Percentiles rank a stretch among this genome's conserved stretches.
These are phyloP conservation scores for Saccharomycopsis hybrid DNA, from an alignment of 1,139 yeast genomes.

Conservation along the genomic window DNA sequence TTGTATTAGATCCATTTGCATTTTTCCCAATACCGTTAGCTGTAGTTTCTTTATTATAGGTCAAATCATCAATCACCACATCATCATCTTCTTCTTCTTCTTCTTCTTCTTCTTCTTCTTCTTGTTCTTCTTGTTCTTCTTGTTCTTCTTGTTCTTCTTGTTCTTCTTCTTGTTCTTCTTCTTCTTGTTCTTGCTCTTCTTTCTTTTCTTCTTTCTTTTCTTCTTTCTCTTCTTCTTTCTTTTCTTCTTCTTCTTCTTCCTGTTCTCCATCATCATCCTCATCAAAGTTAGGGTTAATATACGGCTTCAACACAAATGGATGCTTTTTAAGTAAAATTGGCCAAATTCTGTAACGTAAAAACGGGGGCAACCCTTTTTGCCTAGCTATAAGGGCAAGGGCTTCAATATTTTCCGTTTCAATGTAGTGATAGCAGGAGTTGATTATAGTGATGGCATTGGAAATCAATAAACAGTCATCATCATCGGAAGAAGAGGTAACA, in stretches of 20 bases:
- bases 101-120: background rate
- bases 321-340: conserved; percentile 75
- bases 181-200: too few species aligned
- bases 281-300: conserved; percentile 48
- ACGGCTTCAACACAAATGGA: conserved; percentile 78
- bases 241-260: conserved; percentile 23
- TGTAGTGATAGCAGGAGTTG: conserved; percentile 31
- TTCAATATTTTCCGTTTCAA: conserved; percentile 48
- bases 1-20: background rate
- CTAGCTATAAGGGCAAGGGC: conserved; percentile 77
- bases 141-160: conserved; percentile 9
- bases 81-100: conserved; percentile 22
- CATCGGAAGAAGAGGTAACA: too few species aligned
- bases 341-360: conserved; percentile 75
- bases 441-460: conserved; percentile 4
- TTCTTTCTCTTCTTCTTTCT: conserved; percentile 21
- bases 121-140: background rate
- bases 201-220: too few species aligned
- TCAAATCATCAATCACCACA: conserved; percentile 9
- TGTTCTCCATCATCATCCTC: conserved; percentile 22
- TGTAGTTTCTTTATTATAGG: too few species aligned
- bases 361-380: conserved; percentile 81
- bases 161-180: too few species aligned
- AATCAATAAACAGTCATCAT: too few species aligned
- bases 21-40: too few species aligned